Evolutionary conservation across 1,139 yeast genomes (phyloP).

Genomic region (Ogataea hybrid): DNA sequence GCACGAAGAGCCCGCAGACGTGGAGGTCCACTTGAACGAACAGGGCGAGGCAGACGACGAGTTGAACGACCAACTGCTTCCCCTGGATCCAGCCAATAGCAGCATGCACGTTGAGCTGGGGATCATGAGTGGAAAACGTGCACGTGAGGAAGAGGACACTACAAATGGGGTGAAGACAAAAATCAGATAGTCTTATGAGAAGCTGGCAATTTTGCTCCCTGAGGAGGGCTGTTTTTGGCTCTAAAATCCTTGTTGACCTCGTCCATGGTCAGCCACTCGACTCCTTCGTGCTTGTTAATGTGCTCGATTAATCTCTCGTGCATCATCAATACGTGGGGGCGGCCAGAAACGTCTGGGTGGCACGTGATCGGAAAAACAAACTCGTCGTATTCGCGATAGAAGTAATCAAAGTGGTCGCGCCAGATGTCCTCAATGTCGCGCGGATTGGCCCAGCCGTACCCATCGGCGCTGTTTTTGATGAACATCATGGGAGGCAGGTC

Average conservation of each 20-base stretch:
- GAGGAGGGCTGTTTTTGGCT: conserved; percentile 23
- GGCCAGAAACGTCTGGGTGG: conserved; percentile 34
- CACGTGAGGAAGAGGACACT: conserved; percentile 4
- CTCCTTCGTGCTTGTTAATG: conserved; percentile 35
- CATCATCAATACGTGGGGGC: conserved; percentile 34
- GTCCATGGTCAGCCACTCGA: conserved; percentile 37
- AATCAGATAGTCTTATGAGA: background rate
- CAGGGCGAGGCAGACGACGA: conserved; percentile 22
- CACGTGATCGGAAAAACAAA: conserved; percentile 35
- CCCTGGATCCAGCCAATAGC: conserved; percentile 14
- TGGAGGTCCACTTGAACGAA: conserved; percentile 15
- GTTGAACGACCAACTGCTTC: conserved; percentile 18
- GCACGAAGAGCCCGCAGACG: conserved; percentile 5
- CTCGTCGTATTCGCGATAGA: conserved; percentile 34
- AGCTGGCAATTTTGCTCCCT: conserved; percentile 29
- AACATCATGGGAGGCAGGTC: conserved; percentile 36
- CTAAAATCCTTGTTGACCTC: conserved; percentile 34
- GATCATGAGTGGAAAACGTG: conserved; percentile 6
- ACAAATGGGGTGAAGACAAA: background rate
- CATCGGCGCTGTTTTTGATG: conserved; percentile 30
- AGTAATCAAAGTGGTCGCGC: conserved; percentile 35
- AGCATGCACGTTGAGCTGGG: conserved; percentile 20
- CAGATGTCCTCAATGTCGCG: conserved; percentile 35
- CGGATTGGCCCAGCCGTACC: conserved; percentile 35
- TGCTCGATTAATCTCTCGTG: conserved; percentile 35